Percentiles rank a stretch among this genome's conserved stretches.
Evolutionary conservation across 306 rosid species (phyloP).

Genomic region (Lathyrus aphaca): DNA sequence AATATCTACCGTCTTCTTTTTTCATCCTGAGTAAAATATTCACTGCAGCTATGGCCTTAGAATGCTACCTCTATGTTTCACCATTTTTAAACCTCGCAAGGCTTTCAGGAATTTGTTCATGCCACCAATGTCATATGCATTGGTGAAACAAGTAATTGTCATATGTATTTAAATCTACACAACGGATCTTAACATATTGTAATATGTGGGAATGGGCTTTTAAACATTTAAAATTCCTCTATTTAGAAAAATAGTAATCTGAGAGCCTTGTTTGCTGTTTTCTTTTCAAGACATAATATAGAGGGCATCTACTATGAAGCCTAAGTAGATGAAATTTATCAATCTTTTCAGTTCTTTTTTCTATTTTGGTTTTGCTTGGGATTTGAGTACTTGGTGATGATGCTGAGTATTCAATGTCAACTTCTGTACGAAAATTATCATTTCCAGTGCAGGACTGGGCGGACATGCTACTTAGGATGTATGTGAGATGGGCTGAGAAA

Average conservation of each 20-base stretch:
- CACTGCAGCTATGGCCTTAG: constrained; percentile 8
- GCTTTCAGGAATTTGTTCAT: constrained; percentile 29
- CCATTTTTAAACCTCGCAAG: constrained; percentile 1
- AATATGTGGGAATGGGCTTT: constrained; percentile 19
- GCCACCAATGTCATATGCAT: background rate
- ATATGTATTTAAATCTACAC: constrained; percentile 16
- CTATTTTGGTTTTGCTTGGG: constrained; percentile 25
- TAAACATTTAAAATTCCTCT: constrained; percentile 26
- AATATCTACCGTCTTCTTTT: constrained; percentile 5
- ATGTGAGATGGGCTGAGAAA: constrained; percentile 92
- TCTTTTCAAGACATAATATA: too few species aligned
- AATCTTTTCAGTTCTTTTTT: constrained; percentile 13
- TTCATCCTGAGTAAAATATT: constrained; percentile 8
- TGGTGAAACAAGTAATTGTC: constrained; percentile 27
- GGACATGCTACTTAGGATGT: constrained; percentile 98
- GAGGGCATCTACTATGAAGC: too few species aligned
- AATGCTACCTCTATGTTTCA: constrained; percentile 20
- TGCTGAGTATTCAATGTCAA: constrained; percentile 41
- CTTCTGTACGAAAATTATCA: constrained; percentile 48
- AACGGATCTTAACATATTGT: background rate
- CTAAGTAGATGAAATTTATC: too few species aligned
- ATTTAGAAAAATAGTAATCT: constrained; percentile 5
- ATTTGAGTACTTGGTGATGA: constrained; percentile 41
- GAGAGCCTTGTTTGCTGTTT: constrained; percentile 17
- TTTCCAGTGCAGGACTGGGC: constrained; percentile 99